Evolutionary conservation across 2,329 filamentous ascomycete species (phyloP).

Genomic region (Immersiporthe knoxdaviesiana): DNA sequence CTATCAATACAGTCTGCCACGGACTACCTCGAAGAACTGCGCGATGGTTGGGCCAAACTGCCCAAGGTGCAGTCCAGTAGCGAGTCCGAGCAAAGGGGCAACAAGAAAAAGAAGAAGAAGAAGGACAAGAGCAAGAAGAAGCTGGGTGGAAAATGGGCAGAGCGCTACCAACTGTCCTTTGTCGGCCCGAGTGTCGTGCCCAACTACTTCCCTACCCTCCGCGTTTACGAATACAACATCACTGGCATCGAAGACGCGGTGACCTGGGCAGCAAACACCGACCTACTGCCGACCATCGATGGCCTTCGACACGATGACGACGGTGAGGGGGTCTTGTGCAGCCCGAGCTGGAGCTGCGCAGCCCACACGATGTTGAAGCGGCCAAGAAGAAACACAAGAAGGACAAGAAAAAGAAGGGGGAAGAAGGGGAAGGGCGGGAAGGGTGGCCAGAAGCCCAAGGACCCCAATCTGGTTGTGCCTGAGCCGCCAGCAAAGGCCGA

Average conservation of each 20-base stretch:
- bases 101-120: constrained; percentile 43
- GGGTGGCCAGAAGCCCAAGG: constrained; percentile 54
- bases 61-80: constrained; percentile 53
- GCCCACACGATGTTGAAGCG: constrained; percentile 28
- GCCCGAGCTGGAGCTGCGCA: constrained; percentile 33
- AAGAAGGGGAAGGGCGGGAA: constrained; percentile 41
- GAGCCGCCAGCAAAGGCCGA: constrained; percentile 71
- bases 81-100: constrained; percentile 38
- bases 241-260: constrained; percentile 67
- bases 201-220: constrained; percentile 86
- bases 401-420: constrained; percentile 46
- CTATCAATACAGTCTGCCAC: constrained; percentile 68
- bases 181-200: constrained; percentile 88
- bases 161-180: constrained; percentile 81
- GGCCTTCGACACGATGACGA: constrained; percentile 15
- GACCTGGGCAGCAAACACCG: constrained; percentile 48
- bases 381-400: constrained; percentile 35
- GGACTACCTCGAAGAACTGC: constrained; percentile 79
- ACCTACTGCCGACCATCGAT: constrained; percentile 25
- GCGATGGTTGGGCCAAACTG: constrained; percentile 76
- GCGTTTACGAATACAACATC: constrained; percentile 95
- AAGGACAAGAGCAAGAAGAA: constrained; percentile 49
- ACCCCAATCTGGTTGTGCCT: constrained; percentile 68
- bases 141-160: constrained; percentile 77
- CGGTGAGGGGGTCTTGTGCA: not conserved